A percentile compares a stretch with the other conserved stretches of the same genome.
Conservation (phyloP, 768 basidiomycete species). For the Candolleomyces efflorescens region DNA sequence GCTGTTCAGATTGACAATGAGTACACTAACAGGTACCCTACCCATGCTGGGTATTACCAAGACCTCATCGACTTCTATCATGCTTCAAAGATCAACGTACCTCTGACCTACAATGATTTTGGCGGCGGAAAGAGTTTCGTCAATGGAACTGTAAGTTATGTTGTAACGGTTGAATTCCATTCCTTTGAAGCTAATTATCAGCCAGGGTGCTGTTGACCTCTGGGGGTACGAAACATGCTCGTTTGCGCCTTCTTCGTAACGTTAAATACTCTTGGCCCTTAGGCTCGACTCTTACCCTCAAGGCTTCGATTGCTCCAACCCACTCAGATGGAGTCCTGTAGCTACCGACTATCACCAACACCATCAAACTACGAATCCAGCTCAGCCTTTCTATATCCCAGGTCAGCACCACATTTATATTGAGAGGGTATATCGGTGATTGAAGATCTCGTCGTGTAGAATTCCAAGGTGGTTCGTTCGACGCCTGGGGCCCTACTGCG, state of each 20-base stretch:
- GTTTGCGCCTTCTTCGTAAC: too few relatives aligned
- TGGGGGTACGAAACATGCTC: constrained; percentile 68
- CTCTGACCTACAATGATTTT: constrained; percentile 73
- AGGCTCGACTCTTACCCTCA: constrained; percentile 73
- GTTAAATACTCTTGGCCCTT: too few relatives aligned
- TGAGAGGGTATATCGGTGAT: not conserved
- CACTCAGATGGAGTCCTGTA: constrained; percentile 61
- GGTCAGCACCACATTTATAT: constrained; percentile 29
- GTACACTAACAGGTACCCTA: constrained; percentile 49
- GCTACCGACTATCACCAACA: constrained; percentile 60
- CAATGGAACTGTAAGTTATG: constrained; percentile 55
- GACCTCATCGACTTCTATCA: constrained; percentile 56
- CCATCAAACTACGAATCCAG: constrained; percentile 45
- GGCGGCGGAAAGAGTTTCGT: constrained; percentile 56
- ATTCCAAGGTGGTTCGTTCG: constrained; percentile 75
- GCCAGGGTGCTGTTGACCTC: constrained; percentile 67
- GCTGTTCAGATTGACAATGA: constrained; percentile 55
- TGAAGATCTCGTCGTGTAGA: constrained; percentile 19
- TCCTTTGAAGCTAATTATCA: not conserved
- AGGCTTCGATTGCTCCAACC: constrained; percentile 77
- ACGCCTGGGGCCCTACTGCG: constrained; percentile 75
- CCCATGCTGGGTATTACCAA: constrained; percentile 53
- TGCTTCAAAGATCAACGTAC: constrained; percentile 57
- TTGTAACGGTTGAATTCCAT: not conserved
- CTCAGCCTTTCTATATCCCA: constrained; percentile 70